A percentile compares a stretch with the other conserved stretches of the same genome.
phyloP scores from a whole-genome alignment of 2,329 filamentous ascomycete genomes.

The Talaromyces sp. region DNA sequence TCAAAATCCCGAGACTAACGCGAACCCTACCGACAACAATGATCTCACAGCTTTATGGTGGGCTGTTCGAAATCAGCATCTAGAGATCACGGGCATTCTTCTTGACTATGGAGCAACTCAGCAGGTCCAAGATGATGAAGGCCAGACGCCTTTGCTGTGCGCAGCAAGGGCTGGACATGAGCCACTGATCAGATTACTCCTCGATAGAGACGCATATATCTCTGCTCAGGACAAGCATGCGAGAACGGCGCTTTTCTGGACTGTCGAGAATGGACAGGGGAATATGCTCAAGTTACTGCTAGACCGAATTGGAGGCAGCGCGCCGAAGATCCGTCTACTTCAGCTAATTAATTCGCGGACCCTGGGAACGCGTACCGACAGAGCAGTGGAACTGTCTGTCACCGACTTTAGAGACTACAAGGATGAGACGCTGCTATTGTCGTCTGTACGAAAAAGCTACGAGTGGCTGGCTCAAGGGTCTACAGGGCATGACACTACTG shows the following conservation, averaged over 20 bases:
- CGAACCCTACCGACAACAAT: not conserved
- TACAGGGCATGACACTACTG: not conserved
- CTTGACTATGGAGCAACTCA: not conserved
- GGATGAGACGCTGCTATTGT: not conserved
- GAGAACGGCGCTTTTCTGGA: not conserved
- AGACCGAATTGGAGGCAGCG: not conserved
- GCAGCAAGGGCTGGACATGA: not conserved
- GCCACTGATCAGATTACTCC: not conserved
- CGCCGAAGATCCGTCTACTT: not conserved
- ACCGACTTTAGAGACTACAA: not conserved
- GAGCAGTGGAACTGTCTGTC: not conserved
- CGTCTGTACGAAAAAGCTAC: not conserved
- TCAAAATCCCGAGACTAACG: not conserved
- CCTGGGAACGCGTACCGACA: not conserved
- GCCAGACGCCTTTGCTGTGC: not conserved
- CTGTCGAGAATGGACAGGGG: not conserved
- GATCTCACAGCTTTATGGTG: not conserved
- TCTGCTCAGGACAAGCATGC: not conserved
- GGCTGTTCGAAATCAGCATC: conserved; percentile 11
- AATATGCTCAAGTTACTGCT: not conserved
- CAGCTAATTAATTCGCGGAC: not conserved
- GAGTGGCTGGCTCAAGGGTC: not conserved
- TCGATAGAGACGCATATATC: not conserved
- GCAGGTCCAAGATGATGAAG: not conserved
- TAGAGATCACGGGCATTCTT: conserved; percentile 5